Evolutionary conservation across 495 filamentous ascomycete species (phyloP), one percentile per base, ranked within the genome.

Genomic region (Cercophora scortea): DNA sequence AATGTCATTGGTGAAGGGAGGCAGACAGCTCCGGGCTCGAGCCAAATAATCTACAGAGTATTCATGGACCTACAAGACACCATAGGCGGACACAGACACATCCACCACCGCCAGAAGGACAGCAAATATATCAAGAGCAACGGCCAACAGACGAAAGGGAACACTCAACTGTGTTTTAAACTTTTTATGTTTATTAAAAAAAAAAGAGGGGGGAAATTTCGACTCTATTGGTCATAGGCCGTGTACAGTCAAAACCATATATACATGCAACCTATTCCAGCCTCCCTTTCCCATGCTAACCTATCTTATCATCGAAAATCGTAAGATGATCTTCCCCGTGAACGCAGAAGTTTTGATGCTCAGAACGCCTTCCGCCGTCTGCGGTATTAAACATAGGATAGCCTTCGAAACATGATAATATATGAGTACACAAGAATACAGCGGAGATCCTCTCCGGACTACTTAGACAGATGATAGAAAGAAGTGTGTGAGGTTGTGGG

Each of bases 381-480:
- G 61, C 66, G 60, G 47, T 49, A 59, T 61, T 62, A 66, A 68
- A 65, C 61, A 63, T 53, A 62, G 57, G 58, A 66, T 42, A 55
- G 56, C 60, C 54, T 58, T 56, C 54, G 52, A 60, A 50, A 58
- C 50, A 53, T 43, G 52, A 65, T 54, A 64, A 65, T 54, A 64
- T 74, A 76, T 75, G 67, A 69, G 69, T 75, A 76, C 73, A 61
- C 57, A 57, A 62, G 67, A 65, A 65, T 67, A 69, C 65, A 65
- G 42, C 57, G 61, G 58, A 66, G 62, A 55, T 42, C 52, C 55
- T 44, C 64, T 61, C 66, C 67, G 54, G 59, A 49, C 59, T 62
- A 64, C 58, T 65, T 60, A 62, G 59, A 63, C 58, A 70, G 51
- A 58, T 61, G 55, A 51, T 47, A 58, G 53, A 58, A 60, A 59